Base-by-base conservation (phyloP, 2,329 filamentous ascomycete species). In the Pseudogymnoascus sp. region DNA sequence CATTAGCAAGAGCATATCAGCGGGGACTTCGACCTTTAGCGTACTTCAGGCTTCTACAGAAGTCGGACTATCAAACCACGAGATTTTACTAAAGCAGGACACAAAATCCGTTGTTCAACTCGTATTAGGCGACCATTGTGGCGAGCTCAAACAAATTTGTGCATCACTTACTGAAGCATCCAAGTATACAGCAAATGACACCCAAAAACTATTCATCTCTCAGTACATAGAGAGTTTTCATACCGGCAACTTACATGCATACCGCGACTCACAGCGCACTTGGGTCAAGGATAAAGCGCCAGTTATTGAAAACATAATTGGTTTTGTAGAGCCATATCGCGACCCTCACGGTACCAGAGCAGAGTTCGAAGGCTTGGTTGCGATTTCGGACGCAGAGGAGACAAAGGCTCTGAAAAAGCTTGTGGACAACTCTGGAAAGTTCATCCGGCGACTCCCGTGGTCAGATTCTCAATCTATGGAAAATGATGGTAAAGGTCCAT, bases 371-470 rank as follows among this genome's bases (percentile, higher is more conserved):
- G 84, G 80, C 1, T 78, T 87, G 63, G 81, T 86, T 23, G 81
- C 78, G 38, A 80, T 86, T 74, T 78, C 89, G 36, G 89, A 91
- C 72, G 78, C 84, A 68, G 83, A 89, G 67, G 83, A 88, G 36
- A 90, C 87, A 1, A 67, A 63, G 4, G 66, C 70, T 16, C 88
- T 91, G 65, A 81, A 79, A 11, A 83, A 83, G 67, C 76, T 91
- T 2, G 88, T 90, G 4, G 80, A 84, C 25, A 81, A 82, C 46
- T 87, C 88, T 1, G 81, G 84, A 25, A 78, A 77, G 62, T 86
- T 89, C 73, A 90, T 91, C 59, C 82, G 84, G 1, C 82, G 84
- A 62, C 76, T 91, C 2, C 88, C 88, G 1, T 91, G 88, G 89
- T 77, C 80, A 8, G 77, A 78, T 3, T 6, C 64, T 38, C n/a